Evolutionary conservation across 2,329 filamentous ascomycete genomes (phyloP).

Genomic region (Fusarium coffeatum): DNA sequence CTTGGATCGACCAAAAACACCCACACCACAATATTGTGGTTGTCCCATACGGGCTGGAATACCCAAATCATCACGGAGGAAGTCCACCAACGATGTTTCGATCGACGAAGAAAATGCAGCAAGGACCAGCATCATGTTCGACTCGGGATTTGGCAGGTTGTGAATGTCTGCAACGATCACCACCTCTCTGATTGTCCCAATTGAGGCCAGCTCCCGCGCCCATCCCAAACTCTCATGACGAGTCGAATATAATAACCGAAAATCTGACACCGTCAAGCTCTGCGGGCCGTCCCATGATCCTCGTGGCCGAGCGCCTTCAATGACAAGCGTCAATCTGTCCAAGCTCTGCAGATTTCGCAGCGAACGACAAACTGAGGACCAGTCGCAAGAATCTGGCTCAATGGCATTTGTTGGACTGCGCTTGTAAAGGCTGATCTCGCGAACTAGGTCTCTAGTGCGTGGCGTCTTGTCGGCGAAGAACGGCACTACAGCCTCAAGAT

Average conservation of each 20-base stretch:
- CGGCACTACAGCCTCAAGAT: conserved; percentile 69
- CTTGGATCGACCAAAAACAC: conserved; percentile 42
- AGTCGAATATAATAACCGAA: conserved; percentile 58
- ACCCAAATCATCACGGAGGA: conserved; percentile 53
- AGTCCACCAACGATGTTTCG: conserved; percentile 66
- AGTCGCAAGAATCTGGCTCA: conserved; percentile 58
- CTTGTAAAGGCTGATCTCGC: conserved; percentile 66
- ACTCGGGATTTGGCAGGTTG: conserved; percentile 63
- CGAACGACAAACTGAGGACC: conserved; percentile 64
- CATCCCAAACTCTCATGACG: conserved; percentile 66
- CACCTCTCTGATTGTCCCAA: conserved; percentile 62
- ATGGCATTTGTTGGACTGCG: conserved; percentile 59
- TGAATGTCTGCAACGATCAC: conserved; percentile 65
- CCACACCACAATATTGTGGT: conserved; percentile 39
- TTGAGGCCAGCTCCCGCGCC: conserved; percentile 64
- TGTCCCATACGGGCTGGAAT: conserved; percentile 43
- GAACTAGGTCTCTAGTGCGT: conserved; percentile 59
- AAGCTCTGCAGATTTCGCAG: conserved; percentile 55
- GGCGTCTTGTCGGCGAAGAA: conserved; percentile 69
- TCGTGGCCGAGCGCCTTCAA: conserved; percentile 67
- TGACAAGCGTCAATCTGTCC: conserved; percentile 59
- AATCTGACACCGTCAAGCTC: conserved; percentile 58
- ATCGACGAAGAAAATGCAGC: conserved; percentile 71
- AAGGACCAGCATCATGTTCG: conserved; percentile 67
- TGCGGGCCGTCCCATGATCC: conserved; percentile 61